Evolutionary conservation across 257 asterid genomes (phyloP).

Genomic region (Nicotiana tabacum): DNA sequence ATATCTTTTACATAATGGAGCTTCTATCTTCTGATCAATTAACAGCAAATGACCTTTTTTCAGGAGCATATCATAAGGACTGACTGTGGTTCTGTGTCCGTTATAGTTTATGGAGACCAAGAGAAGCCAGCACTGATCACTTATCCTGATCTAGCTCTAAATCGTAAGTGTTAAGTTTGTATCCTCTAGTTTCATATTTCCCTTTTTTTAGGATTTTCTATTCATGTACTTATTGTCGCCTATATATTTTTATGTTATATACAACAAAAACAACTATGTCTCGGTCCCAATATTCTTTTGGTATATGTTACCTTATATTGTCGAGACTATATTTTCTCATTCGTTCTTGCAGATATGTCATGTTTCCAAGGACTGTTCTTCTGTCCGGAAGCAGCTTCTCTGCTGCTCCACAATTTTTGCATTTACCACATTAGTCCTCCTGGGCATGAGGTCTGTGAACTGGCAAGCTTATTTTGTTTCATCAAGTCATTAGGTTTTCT

Average conservation of each 20-base stretch:
- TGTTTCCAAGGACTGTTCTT: conserved; percentile 66
- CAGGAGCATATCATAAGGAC: conserved; percentile 86
- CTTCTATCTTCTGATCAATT: neutral
- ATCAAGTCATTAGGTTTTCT: neutral
- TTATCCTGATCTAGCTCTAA: conserved; percentile 92
- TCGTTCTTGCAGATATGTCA: conserved; percentile 58
- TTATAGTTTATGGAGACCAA: conserved; percentile 78
- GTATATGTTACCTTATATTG: neutral
- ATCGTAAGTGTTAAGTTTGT: conserved; percentile 55
- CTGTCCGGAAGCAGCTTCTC: conserved; percentile 45
- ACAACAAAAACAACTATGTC: too few relatives aligned
- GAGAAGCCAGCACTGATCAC: conserved; percentile 93
- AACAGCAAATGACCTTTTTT: conserved; percentile 6
- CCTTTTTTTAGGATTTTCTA: neutral
- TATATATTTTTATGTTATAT: neutral
- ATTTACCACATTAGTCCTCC: conserved; percentile 45
- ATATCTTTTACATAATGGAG: neutral
- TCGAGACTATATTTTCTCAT: conserved; percentile 3
- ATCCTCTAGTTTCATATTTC: conserved; percentile 4
- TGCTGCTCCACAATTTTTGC: conserved; percentile 42
- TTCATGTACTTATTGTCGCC: neutral
- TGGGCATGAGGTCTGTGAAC: conserved; percentile 44
- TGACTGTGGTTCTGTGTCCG: conserved; percentile 74
- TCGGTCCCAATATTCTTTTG: neutral
- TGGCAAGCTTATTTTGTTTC: conserved; percentile 3